Conservation (phyloP, 768 basidiomycete genomes). For the Calocera viscosa region DNA sequence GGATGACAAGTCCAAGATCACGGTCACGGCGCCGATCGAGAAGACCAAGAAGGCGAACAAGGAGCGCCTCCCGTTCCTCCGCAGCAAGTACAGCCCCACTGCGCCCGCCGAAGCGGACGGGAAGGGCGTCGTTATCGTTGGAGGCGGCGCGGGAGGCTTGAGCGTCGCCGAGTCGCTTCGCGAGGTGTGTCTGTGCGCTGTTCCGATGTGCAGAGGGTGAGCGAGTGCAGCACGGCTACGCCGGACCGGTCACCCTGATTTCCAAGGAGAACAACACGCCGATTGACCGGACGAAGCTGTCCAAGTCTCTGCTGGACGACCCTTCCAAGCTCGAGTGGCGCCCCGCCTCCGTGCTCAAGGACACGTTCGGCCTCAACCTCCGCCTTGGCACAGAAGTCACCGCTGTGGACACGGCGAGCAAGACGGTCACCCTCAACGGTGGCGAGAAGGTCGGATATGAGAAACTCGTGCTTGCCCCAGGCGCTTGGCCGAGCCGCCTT, state of each 20-base stretch:
- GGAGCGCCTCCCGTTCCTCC: slow-evolving; percentile 38
- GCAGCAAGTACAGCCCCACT: slow-evolving; percentile 21
- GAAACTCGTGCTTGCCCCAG: slow-evolving; percentile 66
- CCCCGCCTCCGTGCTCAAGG: slow-evolving; percentile 57
- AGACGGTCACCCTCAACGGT: slow-evolving; percentile 51
- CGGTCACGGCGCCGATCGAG: slow-evolving; percentile 56
- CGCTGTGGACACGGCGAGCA: slow-evolving; percentile 47
- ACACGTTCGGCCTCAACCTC: slow-evolving; percentile 57
- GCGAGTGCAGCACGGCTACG: slow-evolving; percentile 54
- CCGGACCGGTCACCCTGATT: slow-evolving; percentile 62
- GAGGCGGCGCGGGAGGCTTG: slow-evolving; percentile 72
- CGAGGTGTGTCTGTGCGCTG: slow-evolving; percentile 40
- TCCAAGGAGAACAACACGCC: slow-evolving; percentile 70
- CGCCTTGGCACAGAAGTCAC: slow-evolving; percentile 53
- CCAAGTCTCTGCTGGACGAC: slow-evolving; percentile 73
- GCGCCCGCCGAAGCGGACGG: slow-evolving; percentile 36
- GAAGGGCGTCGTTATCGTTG: slow-evolving; percentile 67
- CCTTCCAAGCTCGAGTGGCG: slow-evolving; percentile 64
- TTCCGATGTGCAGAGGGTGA: neutral
- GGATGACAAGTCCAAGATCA: slow-evolving; percentile 50
- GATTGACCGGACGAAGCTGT: slow-evolving; percentile 82
- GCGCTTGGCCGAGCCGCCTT: slow-evolving; percentile 57
- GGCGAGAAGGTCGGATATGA: slow-evolving; percentile 56
- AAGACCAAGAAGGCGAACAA: slow-evolving; percentile 55
- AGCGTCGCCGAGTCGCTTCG: slow-evolving; percentile 68